phyloP scores from a whole-genome alignment of 1,284 basidiomycete species.

The Sporisorium reilianum region DNA sequence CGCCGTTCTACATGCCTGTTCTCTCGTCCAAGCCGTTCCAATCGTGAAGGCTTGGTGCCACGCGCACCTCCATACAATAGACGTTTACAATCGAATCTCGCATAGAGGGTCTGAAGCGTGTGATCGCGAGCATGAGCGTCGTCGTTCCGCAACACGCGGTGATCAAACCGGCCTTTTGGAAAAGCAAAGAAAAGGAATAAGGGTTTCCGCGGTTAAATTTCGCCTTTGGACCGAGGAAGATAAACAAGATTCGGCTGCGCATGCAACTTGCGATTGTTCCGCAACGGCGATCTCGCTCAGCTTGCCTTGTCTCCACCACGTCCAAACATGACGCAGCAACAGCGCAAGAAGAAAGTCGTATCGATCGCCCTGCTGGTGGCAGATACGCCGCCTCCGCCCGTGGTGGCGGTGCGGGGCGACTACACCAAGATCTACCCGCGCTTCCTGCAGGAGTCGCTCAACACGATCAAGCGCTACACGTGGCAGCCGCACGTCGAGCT shows the following conservation, averaged over 20 bases:
- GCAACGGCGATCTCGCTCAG: not conserved
- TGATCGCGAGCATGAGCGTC: not conserved
- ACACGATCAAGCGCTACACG: slow-evolving; percentile 58
- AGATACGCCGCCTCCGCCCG: slow-evolving; percentile 57
- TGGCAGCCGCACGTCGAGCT: slow-evolving; percentile 69
- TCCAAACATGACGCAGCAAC: slow-evolving; percentile 22
- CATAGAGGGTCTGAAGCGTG: not conserved
- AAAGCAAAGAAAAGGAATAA: not conserved
- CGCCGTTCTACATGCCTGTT: not conserved
- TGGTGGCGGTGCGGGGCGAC: slow-evolving; percentile 50
- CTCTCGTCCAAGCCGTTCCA: not conserved
- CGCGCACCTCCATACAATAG: not conserved
- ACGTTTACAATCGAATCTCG: not conserved
- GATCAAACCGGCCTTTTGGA: slow-evolving; percentile 11
- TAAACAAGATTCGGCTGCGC: slow-evolving; percentile 1
- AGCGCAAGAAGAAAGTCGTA: slow-evolving; percentile 49
- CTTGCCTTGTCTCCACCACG: not conserved
- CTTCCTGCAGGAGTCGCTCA: slow-evolving; percentile 58
- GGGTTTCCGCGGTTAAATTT: slow-evolving; percentile 10
- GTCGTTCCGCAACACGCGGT: not conserved
- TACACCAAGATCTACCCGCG: slow-evolving; percentile 63
- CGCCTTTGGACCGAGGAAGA: slow-evolving; percentile 3
- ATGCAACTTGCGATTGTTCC: too few species aligned
- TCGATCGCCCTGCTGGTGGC: slow-evolving; percentile 60
- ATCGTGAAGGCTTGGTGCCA: not conserved